These are phyloP conservation scores for Diaporthe helianthi DNA, from an alignment of 2,329 filamentous ascomycete genomes.

Conservation along the genomic window DNA sequence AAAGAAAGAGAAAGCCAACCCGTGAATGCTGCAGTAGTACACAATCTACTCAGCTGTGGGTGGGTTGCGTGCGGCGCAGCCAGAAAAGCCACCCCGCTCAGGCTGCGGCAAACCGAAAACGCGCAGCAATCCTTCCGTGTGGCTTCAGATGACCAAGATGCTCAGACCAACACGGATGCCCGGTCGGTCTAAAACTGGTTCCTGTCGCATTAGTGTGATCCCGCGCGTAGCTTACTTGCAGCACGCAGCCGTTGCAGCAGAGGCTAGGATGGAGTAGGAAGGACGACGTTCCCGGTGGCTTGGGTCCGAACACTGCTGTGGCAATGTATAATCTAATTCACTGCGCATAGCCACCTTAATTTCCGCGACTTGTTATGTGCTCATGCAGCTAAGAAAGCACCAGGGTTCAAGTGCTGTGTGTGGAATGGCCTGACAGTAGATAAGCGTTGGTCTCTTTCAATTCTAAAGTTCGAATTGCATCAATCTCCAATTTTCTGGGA, in stretches of 20 bases:
- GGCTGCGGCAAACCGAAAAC: conserved; percentile 9
- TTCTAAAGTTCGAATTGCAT: background rate
- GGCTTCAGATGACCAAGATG: background rate
- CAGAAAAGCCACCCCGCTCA: background rate
- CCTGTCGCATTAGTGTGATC: conserved; percentile 13
- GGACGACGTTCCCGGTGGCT: conserved; percentile 8
- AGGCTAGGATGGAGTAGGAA: conserved; percentile 21
- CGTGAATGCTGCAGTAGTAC: background rate
- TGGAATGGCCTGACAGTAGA: background rate
- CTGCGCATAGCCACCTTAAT: background rate
- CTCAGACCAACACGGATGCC: background rate
- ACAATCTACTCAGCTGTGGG: too few relatives aligned
- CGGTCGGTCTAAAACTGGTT: background rate
- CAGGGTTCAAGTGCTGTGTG: background rate
- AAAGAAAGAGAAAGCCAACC: background rate
- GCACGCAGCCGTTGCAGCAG: background rate
- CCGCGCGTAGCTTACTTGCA: conserved; percentile 9
- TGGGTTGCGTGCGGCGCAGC: conserved; percentile 5
- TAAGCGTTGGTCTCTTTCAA: background rate
- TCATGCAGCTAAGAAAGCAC: background rate
- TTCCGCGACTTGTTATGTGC: background rate
- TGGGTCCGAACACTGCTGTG: conserved; percentile 7
- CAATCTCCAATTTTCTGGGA: too few relatives aligned
- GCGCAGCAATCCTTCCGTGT: background rate
- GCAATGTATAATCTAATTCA: background rate